Base-by-base conservation (phyloP, 1,284 basidiomycete species). In the Leccinum huronense region DNA sequence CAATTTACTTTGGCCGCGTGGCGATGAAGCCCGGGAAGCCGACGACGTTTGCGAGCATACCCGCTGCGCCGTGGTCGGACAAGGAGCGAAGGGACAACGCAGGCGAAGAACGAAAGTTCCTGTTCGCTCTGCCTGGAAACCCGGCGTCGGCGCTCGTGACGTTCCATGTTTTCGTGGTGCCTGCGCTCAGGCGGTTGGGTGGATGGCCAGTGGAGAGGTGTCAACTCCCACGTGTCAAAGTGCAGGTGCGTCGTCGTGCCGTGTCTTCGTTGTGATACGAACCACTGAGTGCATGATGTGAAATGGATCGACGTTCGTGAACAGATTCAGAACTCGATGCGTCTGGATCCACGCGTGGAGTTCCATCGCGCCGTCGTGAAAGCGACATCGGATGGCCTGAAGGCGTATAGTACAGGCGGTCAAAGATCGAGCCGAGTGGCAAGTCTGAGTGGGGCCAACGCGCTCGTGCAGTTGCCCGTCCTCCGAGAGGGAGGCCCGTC, bases 71-170 rank as follows among this genome's bases (percentile, higher is more conserved):
- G 1, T 55, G 27, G 45, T 45, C 42, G 3, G 10, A 45, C n/a
- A 45, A 19, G n/a, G 10, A 48, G 57, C 76, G 68, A 63, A 68
- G 36, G 57, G 27, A 14, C 53, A 19, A 14, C 53, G 27, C 27
- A 54, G 61, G 33, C 45, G 73, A 70, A 27, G 68, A 66, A n/a
- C 68, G 71, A 40, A 89, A 87, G 67, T 85, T 88, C 5, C 71
- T 94, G 4, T 95, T 96, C 71, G 93, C 92, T 0, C 82, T 96
- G 1, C 94, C 94, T 0, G 94, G 94, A 1, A 95, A 95, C 73
- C 94, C 94, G 0, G 94, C 94, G 0, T 89, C 87, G 5, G 94
- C 94, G 9, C 80, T 95, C n/a, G 93, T 95, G 3, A 93, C 88
- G 14, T 95, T 95, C 76, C 85, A 93, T 72, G 74, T 95, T 6